Evolutionary conservation across 352 stramenopile species (phyloP).

Genomic region (Phytophthora tentaculata): DNA sequence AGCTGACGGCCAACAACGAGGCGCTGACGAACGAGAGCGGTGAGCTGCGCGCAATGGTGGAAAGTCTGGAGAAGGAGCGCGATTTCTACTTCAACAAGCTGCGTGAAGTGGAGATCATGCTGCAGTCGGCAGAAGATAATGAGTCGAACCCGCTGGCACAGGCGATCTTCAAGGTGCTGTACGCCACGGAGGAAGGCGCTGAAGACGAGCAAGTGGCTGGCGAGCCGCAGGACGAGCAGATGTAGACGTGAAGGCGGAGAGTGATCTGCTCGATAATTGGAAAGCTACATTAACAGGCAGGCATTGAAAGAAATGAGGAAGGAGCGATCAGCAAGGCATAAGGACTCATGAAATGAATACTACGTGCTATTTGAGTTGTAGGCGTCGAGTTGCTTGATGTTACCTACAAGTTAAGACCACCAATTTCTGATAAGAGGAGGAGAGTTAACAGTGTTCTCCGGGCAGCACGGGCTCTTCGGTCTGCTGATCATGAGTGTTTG

Average conservation of each 20-base stretch:
- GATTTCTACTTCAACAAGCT: constrained; percentile 99
- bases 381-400: too few species aligned
- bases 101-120: constrained; percentile 96
- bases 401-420: too few species aligned
- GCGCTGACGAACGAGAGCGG: constrained; percentile 79
- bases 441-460: constrained; percentile 16
- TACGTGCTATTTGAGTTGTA: constrained; percentile 30
- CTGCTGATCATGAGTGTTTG: neutral
- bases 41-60: constrained; percentile 78
- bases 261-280: constrained; percentile 3
- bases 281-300: constrained; percentile 12
- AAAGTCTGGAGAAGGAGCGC: constrained; percentile 93
- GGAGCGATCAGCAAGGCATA: constrained; percentile 17
- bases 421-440: too few species aligned
- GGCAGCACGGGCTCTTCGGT: constrained; percentile 23
- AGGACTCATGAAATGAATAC: constrained; percentile 32
- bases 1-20: constrained; percentile 71
- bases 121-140: constrained; percentile 77
- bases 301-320: constrained; percentile 7
- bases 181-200: constrained; percentile 67
- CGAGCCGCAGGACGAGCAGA: constrained; percentile 63
- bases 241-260: constrained; percentile 33
- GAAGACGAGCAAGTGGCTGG: constrained; percentile 50
- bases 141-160: constrained; percentile 69
- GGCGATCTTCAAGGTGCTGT: constrained; percentile 88